phyloP scores from a whole-genome alignment of 495 filamentous ascomycete species.

The Hypoxylon fuscum region DNA sequence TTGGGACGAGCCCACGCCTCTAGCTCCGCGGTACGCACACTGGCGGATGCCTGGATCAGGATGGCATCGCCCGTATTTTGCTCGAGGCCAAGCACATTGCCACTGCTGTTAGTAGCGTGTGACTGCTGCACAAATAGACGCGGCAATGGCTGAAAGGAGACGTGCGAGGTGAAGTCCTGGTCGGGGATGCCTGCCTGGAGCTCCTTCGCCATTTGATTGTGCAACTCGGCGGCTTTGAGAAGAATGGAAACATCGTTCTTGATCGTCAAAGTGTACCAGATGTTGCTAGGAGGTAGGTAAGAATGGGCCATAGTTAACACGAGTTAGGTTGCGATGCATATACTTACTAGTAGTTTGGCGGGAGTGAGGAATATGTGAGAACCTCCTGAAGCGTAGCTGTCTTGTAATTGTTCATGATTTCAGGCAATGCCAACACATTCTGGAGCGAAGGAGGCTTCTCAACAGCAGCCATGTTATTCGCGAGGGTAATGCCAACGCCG shows the following conservation, averaged over 20 bases:
- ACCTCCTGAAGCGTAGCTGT: slow-evolving; percentile 14
- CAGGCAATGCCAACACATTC: slow-evolving; percentile 2
- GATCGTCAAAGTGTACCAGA: slow-evolving; percentile 4
- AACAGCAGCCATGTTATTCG: slow-evolving; percentile 7
- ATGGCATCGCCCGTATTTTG: background rate
- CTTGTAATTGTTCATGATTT: slow-evolving; percentile 18
- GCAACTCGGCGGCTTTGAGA: background rate
- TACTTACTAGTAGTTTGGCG: slow-evolving; percentile 14
- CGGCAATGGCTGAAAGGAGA: slow-evolving; percentile 4
- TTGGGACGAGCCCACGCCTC: background rate
- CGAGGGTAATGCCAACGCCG: slow-evolving; percentile 6
- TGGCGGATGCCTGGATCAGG: background rate
- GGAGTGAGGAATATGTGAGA: slow-evolving; percentile 9
- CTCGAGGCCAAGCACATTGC: background rate
- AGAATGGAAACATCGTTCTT: slow-evolving; percentile 1
- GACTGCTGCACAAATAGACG: background rate
- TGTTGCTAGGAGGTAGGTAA: background rate
- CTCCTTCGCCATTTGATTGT: background rate
- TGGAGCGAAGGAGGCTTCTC: slow-evolving; percentile 9
- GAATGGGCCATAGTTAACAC: background rate
- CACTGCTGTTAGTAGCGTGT: background rate
- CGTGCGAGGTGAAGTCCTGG: slow-evolving; percentile 1
- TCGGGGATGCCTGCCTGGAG: background rate
- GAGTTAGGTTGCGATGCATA: background rate
- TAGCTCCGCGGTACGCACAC: background rate